These are phyloP conservation scores for Bruguiera gymnorhiza DNA, from an alignment of 345 rosid genomes.

Conservation along the genomic window DNA sequence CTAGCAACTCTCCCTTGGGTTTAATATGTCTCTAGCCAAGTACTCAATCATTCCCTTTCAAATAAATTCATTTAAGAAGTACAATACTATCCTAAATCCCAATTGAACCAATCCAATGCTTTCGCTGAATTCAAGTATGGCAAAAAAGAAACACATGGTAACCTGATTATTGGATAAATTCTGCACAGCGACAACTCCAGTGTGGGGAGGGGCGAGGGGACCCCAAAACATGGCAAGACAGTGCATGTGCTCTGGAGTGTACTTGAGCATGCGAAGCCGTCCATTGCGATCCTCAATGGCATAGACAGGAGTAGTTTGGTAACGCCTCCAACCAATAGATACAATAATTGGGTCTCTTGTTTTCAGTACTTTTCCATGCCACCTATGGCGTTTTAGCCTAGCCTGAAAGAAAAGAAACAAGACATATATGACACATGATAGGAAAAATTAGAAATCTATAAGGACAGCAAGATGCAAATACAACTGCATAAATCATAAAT, in stretches of 20 bases:
- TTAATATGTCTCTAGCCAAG: not conserved
- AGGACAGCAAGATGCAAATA: not conserved
- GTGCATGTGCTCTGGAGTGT: conserved; percentile 94
- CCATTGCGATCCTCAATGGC: conserved; percentile 83
- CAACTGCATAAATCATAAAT: no score
- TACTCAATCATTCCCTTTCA: not conserved
- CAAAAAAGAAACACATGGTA: conserved; percentile 7
- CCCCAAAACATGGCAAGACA: conserved; percentile 98
- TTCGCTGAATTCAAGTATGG: not conserved
- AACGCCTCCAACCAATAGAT: conserved; percentile 95
- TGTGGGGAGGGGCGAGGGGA: conserved; percentile 90
- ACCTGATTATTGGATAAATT: conserved; percentile 80
- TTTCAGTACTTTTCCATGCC: conserved; percentile 88
- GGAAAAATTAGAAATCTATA: not conserved
- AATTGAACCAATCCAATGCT: not conserved
- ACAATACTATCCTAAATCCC: not conserved
- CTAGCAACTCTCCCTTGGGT: no score
- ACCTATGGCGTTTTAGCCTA: conserved; percentile 81
- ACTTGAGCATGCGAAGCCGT: conserved; percentile 92
- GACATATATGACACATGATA: not conserved
- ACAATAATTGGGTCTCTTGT: conserved; percentile 87
- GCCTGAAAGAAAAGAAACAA: conserved; percentile 40
- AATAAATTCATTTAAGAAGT: not conserved
- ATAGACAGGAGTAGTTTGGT: conserved; percentile 79
- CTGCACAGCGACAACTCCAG: conserved; percentile 87